A percentile compares a stretch with the other conserved stretches of the same genome.
phyloP scores from a whole-genome alignment of 495 filamentous ascomycete genomes.

The Collariella sp. region DNA sequence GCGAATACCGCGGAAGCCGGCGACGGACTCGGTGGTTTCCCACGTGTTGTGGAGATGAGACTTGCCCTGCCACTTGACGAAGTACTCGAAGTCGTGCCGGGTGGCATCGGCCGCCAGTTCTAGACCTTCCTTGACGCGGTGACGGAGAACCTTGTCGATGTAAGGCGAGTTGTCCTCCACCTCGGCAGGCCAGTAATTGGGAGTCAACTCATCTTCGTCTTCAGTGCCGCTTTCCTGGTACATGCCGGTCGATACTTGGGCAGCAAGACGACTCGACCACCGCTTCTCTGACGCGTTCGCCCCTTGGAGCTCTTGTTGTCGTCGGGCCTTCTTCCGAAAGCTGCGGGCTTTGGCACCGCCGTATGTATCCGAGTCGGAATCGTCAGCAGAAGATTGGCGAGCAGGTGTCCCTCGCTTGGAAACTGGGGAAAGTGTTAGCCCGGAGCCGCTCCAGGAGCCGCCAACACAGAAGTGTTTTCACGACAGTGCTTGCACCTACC shows the following conservation, averaged over 20 bases:
- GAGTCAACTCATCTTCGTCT: constrained; percentile 49
- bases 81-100: constrained; percentile 83
- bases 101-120: constrained; percentile 48
- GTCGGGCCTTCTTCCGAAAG: constrained; percentile 62
- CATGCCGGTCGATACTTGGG: constrained; percentile 78
- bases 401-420: constrained; percentile 58
- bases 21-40: constrained; percentile 66
- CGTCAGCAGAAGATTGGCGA: constrained; percentile 49
- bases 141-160: constrained; percentile 83
- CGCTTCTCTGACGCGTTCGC: constrained; percentile 64
- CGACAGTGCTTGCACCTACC: constrained; percentile 29
- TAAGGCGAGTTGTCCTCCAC: constrained; percentile 64
- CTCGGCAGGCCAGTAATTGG: constrained; percentile 54
- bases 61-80: constrained; percentile 94
- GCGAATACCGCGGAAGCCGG: constrained; percentile 57
- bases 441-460: too few species aligned
- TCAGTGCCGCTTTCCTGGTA: constrained; percentile 73
- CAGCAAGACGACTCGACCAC: constrained; percentile 82
- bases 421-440: constrained; percentile 33
- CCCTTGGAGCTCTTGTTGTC: constrained; percentile 50
- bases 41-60: constrained; percentile 94
- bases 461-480: background rate
- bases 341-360: constrained; percentile 59
- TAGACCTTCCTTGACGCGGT: constrained; percentile 63
- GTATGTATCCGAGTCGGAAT: constrained; percentile 66